These are phyloP conservation scores for Colletotrichum salicis DNA, from an alignment of 2,329 filamentous ascomycete species.

Conservation along the genomic window DNA sequence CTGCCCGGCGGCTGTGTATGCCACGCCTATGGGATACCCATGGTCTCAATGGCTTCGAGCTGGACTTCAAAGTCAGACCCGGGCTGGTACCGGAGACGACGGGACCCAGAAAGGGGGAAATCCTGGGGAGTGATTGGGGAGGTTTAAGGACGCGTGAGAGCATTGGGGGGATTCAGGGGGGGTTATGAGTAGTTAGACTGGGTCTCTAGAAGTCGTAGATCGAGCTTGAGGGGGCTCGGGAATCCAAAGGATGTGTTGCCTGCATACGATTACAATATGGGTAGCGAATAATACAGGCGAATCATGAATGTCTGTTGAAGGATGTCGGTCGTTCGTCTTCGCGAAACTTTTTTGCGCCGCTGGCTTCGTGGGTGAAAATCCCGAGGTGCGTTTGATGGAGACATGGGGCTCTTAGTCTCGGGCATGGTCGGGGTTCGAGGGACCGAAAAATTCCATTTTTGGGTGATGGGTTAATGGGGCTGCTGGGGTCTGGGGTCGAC, in stretches of 20 bases:
- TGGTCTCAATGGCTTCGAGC: neutral
- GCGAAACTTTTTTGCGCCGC: neutral
- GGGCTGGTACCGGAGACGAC: slow-evolving; percentile 5
- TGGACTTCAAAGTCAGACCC: neutral
- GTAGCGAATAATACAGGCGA: neutral
- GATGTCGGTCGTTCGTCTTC: neutral
- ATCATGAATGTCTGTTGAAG: neutral
- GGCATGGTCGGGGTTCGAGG: neutral
- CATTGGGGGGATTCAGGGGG: slow-evolving; percentile 1
- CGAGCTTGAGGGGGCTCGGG: neutral
- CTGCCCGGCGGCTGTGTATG: neutral
- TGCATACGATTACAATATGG: neutral
- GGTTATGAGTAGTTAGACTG: neutral
- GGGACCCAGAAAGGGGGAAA: neutral
- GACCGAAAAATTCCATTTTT: neutral
- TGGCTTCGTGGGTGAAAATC: neutral
- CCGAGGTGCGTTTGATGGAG: slow-evolving; percentile 11
- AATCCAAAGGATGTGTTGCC: neutral
- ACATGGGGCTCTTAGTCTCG: neutral
- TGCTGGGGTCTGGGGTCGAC: neutral
- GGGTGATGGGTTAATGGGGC: neutral
- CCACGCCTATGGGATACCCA: neutral
- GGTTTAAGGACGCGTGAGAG: slow-evolving; percentile 3
- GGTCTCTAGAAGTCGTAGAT: neutral
- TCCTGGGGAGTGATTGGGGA: slow-evolving; percentile 18